Evolutionary conservation across 768 basidiomycete genomes (phyloP).

Genomic region (Lentinula aciculospora): DNA sequence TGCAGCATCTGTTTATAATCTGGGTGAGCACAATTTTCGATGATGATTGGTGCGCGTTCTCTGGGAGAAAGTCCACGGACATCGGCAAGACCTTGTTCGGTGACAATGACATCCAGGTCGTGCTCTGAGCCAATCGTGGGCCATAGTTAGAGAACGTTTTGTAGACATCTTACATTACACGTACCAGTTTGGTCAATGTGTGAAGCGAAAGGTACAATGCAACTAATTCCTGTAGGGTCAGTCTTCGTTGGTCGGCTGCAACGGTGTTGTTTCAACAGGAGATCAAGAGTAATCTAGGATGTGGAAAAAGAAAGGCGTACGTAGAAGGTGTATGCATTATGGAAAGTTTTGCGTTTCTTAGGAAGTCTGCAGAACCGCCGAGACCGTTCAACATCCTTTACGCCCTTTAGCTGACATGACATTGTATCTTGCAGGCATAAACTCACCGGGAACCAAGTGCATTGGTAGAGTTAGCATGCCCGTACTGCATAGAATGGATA

Average conservation of each 20-base stretch:
- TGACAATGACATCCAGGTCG: constrained; percentile 41
- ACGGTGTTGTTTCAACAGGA: neutral
- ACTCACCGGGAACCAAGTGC: constrained; percentile 35
- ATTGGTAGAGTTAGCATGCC: constrained; percentile 46
- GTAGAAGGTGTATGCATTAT: constrained; percentile 46
- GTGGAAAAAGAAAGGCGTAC: constrained; percentile 14
- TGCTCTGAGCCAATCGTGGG: constrained; percentile 25
- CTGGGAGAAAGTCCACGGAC: constrained; percentile 40
- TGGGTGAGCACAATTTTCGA: constrained; percentile 43
- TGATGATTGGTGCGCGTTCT: constrained; percentile 40
- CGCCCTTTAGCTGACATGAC: neutral
- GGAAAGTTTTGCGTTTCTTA: constrained; percentile 43
- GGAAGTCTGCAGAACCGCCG: constrained; percentile 43
- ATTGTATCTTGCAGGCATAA: too few relatives aligned
- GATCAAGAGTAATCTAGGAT: neutral
- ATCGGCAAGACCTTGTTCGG: constrained; percentile 45
- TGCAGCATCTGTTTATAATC: constrained; percentile 36
- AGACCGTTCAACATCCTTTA: constrained; percentile 42
- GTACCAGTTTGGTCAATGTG: constrained; percentile 44
- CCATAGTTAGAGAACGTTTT: neutral
- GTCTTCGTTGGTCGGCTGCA: constrained; percentile 38
- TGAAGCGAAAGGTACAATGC: constrained; percentile 42
- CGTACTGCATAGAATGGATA: constrained; percentile 26
- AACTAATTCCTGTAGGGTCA: constrained; percentile 44
- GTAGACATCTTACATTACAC: constrained; percentile 5